Evolutionary conservation across 305 asterid species (phyloP).

Genomic region (Andrographis paniculata): DNA sequence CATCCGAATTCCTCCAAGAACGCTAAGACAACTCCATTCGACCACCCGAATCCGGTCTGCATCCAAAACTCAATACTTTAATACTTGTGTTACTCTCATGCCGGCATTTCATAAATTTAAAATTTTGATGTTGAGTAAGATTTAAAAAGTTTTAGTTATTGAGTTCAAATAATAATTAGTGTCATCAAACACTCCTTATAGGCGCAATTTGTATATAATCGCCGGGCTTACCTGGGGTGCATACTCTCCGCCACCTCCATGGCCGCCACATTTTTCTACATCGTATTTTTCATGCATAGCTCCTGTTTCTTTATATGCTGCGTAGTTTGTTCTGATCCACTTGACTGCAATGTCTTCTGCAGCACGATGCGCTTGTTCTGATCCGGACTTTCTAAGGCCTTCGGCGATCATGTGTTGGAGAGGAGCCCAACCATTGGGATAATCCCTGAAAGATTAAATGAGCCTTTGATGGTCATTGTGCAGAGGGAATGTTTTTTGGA

Average conservation of each 20-base stretch:
- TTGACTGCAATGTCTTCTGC: conserved; percentile 57
- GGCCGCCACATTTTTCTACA: conserved; percentile 63
- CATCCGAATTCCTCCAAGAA: conserved; percentile 93
- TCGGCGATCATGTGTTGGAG: conserved; percentile 85
- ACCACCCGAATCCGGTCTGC: conserved; percentile 99
- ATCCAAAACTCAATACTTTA: not conserved
- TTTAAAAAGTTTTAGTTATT: not conserved
- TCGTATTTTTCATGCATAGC: conserved; percentile 83
- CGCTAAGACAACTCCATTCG: conserved; percentile 82
- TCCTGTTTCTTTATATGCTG: conserved; percentile 54
- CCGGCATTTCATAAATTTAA: too few species aligned
- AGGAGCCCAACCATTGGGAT: conserved; percentile 97
- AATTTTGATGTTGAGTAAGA: not conserved
- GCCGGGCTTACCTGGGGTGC: conserved; percentile 81
- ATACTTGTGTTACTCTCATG: too few species aligned
- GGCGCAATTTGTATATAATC: not conserved
- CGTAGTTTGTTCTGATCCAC: conserved; percentile 79
- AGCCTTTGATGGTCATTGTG: not conserved
- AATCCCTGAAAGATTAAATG: conserved; percentile 45
- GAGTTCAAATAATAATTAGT: not conserved
- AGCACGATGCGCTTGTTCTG: conserved; percentile 34
- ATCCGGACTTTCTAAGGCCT: conserved; percentile 54
- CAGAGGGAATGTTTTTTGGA: not conserved
- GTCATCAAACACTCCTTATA: not conserved
- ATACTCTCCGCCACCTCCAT: conserved; percentile 92